phyloP scores from a whole-genome alignment of 1,284 basidiomycete genomes.

The Exobasidium cylindrosporum region DNA sequence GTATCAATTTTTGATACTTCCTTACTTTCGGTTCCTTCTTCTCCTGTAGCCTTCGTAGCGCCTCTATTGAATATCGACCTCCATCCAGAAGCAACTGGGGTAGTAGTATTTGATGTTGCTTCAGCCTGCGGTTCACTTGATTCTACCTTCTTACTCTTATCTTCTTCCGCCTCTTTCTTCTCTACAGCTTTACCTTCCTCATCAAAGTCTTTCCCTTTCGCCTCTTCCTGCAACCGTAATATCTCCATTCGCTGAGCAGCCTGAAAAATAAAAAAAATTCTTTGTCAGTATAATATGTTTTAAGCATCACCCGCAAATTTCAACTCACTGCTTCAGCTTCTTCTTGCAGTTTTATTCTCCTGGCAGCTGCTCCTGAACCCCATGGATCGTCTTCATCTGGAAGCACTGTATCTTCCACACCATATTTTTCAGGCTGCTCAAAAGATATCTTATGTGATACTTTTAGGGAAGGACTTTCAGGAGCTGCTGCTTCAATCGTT shows the following conservation, averaged over 20 bases:
- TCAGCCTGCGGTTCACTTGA: neutral
- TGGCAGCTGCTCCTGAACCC: conserved; percentile 10
- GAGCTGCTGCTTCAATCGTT: neutral
- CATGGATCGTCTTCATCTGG: conserved; percentile 10
- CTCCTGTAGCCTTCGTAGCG: neutral
- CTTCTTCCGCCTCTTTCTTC: neutral
- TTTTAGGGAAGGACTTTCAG: neutral
- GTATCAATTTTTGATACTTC: neutral
- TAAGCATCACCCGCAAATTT: neutral
- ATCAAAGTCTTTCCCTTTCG: conserved; percentile 5
- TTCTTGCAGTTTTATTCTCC: neutral
- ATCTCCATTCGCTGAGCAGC: conserved; percentile 4
- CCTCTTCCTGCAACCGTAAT: conserved; percentile 6
- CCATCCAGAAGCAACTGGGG: neutral
- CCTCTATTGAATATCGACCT: conserved; percentile 3
- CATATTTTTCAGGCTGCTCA: neutral
- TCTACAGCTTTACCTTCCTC: neutral
- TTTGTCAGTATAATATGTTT: neutral
- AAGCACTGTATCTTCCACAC: neutral
- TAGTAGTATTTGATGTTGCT: neutral
- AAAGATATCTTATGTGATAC: neutral
- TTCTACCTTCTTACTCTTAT: neutral
- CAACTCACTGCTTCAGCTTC: neutral
- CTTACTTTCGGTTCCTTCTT: neutral
- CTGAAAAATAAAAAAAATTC: neutral